A percentile compares a stretch with the other conserved stretches of the same genome.
phyloP scores from a whole-genome alignment of 495 filamentous ascomycete genomes.

The Tricharina praecox region DNA sequence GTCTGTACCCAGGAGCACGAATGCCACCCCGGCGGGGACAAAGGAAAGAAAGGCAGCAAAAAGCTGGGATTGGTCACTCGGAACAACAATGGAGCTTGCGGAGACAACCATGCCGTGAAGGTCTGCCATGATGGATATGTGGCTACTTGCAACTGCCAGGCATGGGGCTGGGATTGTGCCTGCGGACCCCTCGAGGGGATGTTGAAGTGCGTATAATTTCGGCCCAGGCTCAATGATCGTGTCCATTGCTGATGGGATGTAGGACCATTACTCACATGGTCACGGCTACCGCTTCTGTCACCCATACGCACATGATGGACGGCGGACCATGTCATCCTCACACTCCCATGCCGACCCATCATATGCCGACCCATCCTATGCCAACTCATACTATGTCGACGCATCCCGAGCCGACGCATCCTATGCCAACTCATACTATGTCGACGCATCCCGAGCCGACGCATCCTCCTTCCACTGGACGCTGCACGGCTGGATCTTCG shows the following conservation, averaged over 20 bases:
- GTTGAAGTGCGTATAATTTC: not conserved
- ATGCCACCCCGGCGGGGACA: not conserved
- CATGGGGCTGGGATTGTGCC: not conserved
- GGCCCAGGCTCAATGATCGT: not conserved
- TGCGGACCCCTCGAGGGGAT: not conserved
- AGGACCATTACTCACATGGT: not conserved
- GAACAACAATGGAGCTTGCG: not conserved
- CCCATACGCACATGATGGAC: not conserved
- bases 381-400: not conserved
- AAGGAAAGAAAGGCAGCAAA: not conserved
- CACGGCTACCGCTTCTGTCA: not conserved
- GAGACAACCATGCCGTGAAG: not conserved
- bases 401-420: constrained; percentile 1
- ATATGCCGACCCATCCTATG: not conserved
- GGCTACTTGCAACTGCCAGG: not conserved
- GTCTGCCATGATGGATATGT: not conserved
- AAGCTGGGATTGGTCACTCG: not conserved
- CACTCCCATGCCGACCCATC: not conserved
- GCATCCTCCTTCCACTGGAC: no score
- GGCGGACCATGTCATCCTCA: not conserved
- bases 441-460: not conserved
- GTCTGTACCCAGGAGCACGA: not conserved
- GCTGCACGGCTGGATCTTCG: not conserved
- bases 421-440: not conserved
- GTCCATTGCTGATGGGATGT: not conserved